These are phyloP conservation scores for Boletus insuetus DNA, from an alignment of 768 basidiomycete species.

Conservation along the genomic window DNA sequence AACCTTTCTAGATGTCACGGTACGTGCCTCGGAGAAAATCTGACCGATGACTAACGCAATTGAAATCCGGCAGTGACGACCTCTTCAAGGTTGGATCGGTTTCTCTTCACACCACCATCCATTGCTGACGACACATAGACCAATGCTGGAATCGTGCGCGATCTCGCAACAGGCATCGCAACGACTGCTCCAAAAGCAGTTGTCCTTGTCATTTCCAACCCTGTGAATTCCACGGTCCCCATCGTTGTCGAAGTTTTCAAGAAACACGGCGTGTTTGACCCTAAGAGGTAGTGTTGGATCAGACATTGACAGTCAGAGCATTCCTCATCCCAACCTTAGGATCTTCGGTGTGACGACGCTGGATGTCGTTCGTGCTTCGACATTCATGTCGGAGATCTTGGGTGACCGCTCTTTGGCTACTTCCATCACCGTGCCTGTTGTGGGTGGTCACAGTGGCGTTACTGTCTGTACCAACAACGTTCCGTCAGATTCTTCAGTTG, in stretches of 20 bases:
- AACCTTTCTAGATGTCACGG: slow-evolving; percentile 48
- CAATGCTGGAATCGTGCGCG: slow-evolving; percentile 95
- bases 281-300: slow-evolving; percentile 64
- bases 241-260: slow-evolving; percentile 96
- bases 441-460: slow-evolving; percentile 93
- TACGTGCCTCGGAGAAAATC: slow-evolving; percentile 21
- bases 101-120: background rate
- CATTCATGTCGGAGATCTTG: slow-evolving; percentile 83
- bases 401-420: slow-evolving; percentile 60
- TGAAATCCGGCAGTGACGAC: slow-evolving; percentile 64
- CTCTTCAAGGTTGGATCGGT: slow-evolving; percentile 75
- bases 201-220: slow-evolving; percentile 97
- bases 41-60: slow-evolving; percentile 9
- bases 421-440: slow-evolving; percentile 77
- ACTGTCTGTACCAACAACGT: slow-evolving; percentile 50
- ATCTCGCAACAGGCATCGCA: slow-evolving; percentile 89
- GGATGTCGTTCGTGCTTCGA: slow-evolving; percentile 97
- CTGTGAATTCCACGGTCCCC: slow-evolving; percentile 98
- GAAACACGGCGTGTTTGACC: slow-evolving; percentile 86
- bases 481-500: background rate
- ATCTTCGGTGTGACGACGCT: slow-evolving; percentile 98
- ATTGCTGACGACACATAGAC: slow-evolving; percentile 50
- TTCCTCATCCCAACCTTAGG: slow-evolving; percentile 39
- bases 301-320: background rate
- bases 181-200: slow-evolving; percentile 82